Evolutionary conservation across 345 rosid species (phyloP), one percentile per base, ranked within the genome.

Genomic region (Eucalyptus sp.): DNA sequence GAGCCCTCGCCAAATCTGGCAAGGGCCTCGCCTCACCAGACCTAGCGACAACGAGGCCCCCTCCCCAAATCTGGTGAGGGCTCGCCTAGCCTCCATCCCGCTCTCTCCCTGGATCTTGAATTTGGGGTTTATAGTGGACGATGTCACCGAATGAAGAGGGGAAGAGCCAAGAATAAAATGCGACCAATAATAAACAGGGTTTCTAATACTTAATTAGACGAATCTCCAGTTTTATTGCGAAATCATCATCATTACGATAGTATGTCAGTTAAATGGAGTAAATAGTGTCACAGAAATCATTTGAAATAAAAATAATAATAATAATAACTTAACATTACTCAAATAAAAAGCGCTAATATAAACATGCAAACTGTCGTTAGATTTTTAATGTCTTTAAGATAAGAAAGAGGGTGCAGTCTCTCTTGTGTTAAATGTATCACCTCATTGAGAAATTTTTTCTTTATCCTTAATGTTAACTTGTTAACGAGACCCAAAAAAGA

Each of bases 31-130:
- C 56, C 56, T 51, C 54, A 51, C 54, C 16, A 51, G 22, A 51
- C 22, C 54, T 0, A 51, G 54, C 6, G 20, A 51, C 2, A 0
- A 51, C 6, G 54, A 51, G 54, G 54, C 54, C 8, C 54, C 18
- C 54, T 6, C 8, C 7, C 22, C 22, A 0, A 0, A 51, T 51
- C 4, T 2, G 4, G 3, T 3, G 17, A 17, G 1, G 54, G 54
- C 22, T 51, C 3, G 22, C 4, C 54, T 51, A 16, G 20, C 29
- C 62, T 24, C 62, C 62, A 3, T 56, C 12, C 62, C 62, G 0
- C 31, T 60, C 7, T 27, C 4, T 60, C 66, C 66, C 11, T 60
- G 31, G 66, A 60, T 60, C 66, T 60, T 60, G 14, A 25, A 60
- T 60, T 60, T 2, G 7, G 66, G 66, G 66, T 60, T 60, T 10